phyloP scores from a whole-genome alignment of 805 yeast species.

The Schwanniomyces sp. region DNA sequence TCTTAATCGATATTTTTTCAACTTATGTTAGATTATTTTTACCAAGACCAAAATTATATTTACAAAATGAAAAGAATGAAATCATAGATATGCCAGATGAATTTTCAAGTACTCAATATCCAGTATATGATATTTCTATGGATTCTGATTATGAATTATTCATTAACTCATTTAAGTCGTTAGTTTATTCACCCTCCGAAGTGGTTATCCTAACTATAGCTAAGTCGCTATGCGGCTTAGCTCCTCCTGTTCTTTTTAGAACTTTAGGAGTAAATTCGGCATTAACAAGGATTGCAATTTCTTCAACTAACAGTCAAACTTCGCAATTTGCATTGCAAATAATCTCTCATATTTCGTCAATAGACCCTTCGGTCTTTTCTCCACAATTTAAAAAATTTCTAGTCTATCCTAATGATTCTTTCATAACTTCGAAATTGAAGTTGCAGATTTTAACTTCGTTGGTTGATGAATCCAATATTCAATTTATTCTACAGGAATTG shows the following conservation, averaged over 20 bases:
- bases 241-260: slow-evolving; percentile 53
- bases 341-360: slow-evolving; percentile 37
- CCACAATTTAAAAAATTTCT: slow-evolving; percentile 48
- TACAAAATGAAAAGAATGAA: slow-evolving; percentile 27
- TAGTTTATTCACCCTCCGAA: slow-evolving; percentile 54
- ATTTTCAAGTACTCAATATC: slow-evolving; percentile 19
- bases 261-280: slow-evolving; percentile 51
- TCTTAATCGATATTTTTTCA: slow-evolving; percentile 59
- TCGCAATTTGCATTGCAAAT: slow-evolving; percentile 44
- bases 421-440: slow-evolving; percentile 49
- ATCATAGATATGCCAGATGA: slow-evolving; percentile 44
- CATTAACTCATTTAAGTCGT: slow-evolving; percentile 42
- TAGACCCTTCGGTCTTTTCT: slow-evolving; percentile 31
- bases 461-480: slow-evolving; percentile 53
- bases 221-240: slow-evolving; percentile 55
- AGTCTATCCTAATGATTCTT: slow-evolving; percentile 55
- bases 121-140: slow-evolving; percentile 35
- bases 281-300: slow-evolving; percentile 45
- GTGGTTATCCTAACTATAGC: slow-evolving; percentile 63
- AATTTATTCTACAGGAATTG: slow-evolving; percentile 57
- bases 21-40: slow-evolving; percentile 65
- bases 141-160: slow-evolving; percentile 62
- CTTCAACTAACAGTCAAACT: slow-evolving; percentile 16
- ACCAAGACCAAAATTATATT: slow-evolving; percentile 47
- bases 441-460: slow-evolving; percentile 60